A percentile compares a stretch with the other conserved stretches of the same genome.
Conservation (phyloP, 352 stramenopile genomes). For the Globisporangium rhizosaccharum region DNA sequence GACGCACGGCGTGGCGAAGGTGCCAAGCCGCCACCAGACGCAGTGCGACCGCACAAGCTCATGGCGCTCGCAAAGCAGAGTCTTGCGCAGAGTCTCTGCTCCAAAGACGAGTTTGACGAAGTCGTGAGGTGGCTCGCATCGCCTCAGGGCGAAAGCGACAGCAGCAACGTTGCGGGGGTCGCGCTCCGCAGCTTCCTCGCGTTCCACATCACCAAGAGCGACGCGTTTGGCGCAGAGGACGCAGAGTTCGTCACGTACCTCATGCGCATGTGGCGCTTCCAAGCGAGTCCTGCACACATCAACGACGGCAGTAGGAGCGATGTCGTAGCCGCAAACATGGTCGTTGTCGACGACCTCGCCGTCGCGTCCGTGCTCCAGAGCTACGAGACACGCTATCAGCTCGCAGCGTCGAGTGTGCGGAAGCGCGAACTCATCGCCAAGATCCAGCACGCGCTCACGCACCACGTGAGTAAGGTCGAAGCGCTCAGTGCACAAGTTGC, state of each 20-base stretch:
- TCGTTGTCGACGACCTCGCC: background rate
- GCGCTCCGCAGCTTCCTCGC: slow-evolving; percentile 31
- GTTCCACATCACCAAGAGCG: slow-evolving; percentile 47
- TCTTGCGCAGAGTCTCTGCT: slow-evolving; percentile 26
- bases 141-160: background rate
- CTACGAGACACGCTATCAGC: slow-evolving; percentile 22
- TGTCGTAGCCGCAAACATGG: background rate
- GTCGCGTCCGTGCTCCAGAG: slow-evolving; percentile 22
- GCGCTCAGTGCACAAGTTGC: background rate
- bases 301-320: background rate
- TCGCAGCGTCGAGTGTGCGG: slow-evolving; percentile 11
- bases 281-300: slow-evolving; percentile 8
- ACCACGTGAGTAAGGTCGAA: slow-evolving; percentile 4
- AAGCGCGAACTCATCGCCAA: slow-evolving; percentile 33
- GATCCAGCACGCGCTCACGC: slow-evolving; percentile 21
- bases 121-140: slow-evolving; percentile 31
- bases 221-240: slow-evolving; percentile 40
- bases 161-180: slow-evolving; percentile 5
- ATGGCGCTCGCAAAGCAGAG: slow-evolving; percentile 40
- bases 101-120: slow-evolving; percentile 23
- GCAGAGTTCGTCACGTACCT: slow-evolving; percentile 58
- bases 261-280: slow-evolving; percentile 55
- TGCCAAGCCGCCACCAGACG: slow-evolving; percentile 35
- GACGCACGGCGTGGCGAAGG: slow-evolving; percentile 40
- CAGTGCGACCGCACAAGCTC: slow-evolving; percentile 42